phyloP scores from a whole-genome alignment of 2,329 filamentous ascomycete genomes.

The Emergomyces pasteurianus region DNA sequence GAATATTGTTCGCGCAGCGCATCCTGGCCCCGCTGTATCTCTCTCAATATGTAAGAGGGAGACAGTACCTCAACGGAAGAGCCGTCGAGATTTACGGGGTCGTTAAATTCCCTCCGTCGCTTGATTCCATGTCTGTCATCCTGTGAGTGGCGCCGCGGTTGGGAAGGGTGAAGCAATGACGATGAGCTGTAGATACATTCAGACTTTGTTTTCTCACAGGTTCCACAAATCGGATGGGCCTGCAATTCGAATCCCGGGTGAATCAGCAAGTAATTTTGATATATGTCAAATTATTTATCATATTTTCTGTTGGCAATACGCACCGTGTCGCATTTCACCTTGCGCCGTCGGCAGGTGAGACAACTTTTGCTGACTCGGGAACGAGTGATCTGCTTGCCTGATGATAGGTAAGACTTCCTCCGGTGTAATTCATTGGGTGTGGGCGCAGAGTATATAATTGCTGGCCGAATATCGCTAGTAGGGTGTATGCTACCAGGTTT shows the following conservation, averaged over 20 bases:
- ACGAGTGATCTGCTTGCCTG: conserved; percentile 34
- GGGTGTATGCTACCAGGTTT: neutral
- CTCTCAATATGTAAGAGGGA: conserved; percentile 19
- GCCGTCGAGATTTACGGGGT: conserved; percentile 7
- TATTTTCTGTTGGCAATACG: neutral
- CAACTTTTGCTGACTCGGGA: conserved; percentile 38
- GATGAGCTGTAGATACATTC: conserved; percentile 31
- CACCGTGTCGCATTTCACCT: conserved; percentile 32
- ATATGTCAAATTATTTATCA: neutral
- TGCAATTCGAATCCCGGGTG: conserved; percentile 7
- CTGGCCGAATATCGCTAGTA: neutral
- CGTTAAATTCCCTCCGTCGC: conserved; percentile 8
- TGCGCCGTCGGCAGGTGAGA: conserved; percentile 34
- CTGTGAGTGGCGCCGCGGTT: conserved; percentile 1
- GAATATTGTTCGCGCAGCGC: conserved; percentile 15
- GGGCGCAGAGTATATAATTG: neutral
- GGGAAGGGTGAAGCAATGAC: conserved; percentile 8
- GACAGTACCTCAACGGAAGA: conserved; percentile 20
- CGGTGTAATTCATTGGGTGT: neutral
- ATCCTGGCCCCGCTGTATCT: conserved; percentile 13
- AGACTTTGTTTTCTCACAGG: conserved; percentile 32
- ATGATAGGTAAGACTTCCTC: neutral
- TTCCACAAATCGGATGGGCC: conserved; percentile 35
- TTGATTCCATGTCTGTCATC: conserved; percentile 22
- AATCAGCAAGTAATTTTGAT: neutral